Evolutionary conservation across 495 filamentous ascomycete genomes (phyloP), one percentile per base, ranked within the genome.

Genomic region (Saxophila tyrrhenica): DNA sequence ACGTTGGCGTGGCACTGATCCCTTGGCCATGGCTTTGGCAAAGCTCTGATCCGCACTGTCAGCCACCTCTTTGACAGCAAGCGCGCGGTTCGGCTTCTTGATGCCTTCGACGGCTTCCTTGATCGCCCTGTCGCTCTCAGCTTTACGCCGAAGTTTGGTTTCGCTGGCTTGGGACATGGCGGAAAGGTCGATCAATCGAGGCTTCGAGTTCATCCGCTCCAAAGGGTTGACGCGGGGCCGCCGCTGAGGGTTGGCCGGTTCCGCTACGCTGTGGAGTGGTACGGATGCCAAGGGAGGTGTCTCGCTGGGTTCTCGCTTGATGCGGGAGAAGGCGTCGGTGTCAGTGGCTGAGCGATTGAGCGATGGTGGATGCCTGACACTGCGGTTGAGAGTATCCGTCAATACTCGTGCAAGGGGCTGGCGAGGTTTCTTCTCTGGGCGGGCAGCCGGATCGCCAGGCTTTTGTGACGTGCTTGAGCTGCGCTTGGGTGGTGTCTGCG

Each of bases 1-100:
- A 8, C 15, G 7, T 41, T 53, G 48, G 38, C 39, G 59, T n/a
- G 39, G 2, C 25, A 25, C 3, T 1, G 11, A 25, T 5, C 19
- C 21, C 44, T 42, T 52, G 7, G 45, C 21, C 9, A 56, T 55
- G n/a, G 70, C 48, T 50, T 70, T 71, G 53, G 53, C 58, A 29
- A 56, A 56, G 35, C 85, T 76, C 62, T 78, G 81, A 56, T 86
- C 83, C 10, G 79, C 79, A 50, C 79, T 81, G 2, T 91, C 81
- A 7, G 78, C 84, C 39, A 88, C 72, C 48, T 83, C 82, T 59
- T 82, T 81, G 13, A 81, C 82, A 13, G 86, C 87, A 41, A 91
- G 72, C 5, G 83, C 76, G 52, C 92, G 77, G 63, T 96, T 95
- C 3, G 92, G 92, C 66, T 84, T 94, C 61, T 89, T 86, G 24